Evolutionary conservation across 805 yeast species (phyloP), one percentile per base, ranked within the genome.

Genomic region (Brettanomyces nanus): DNA sequence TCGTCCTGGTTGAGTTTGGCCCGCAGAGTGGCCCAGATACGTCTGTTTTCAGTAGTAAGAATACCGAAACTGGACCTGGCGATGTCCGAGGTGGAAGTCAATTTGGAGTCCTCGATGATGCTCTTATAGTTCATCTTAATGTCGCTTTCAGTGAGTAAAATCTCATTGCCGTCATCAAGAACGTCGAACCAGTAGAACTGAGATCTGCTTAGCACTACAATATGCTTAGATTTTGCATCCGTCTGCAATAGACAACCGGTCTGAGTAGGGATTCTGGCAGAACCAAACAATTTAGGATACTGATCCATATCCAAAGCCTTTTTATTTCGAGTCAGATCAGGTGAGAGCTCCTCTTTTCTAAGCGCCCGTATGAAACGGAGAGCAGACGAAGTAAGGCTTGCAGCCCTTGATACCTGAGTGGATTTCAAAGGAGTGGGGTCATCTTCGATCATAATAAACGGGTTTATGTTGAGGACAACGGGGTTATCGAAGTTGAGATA

Each of bases 111-210:
- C 38, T 72, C 74, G 31, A 87, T 69, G 40, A 87, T 85, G 9
- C 85, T 73, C 42, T 79, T 75, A 53, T 83, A 76, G 59, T 85
- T 86, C 54, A 78, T 66, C 39, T 75, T 78, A 47, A 87, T 68
- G 55, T 85, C 94, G 39, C 73, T 75, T 52, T 85, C 90, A 2
- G 80, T 69, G 53, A 87, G 65, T 34, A 86, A 69, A 44, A 87
- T 66, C 52, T 84, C 79, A 54, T 83, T 76, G 45, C 77, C 63
- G 35, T 69, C 68, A 58, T 86, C 94, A 49, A 87, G 64, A 2
- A 87, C 97, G 54, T 87, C 95, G 56, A 87, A 87, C 95, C 96
- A 87, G 62, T 87, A 87, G 58, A 86, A 85, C 59, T 87, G 95
- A 2, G 95, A 83, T 52, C 83, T 79, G 44, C 85, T 78, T 56